Conservation (phyloP, 108 stramenopile genomes). For the Conticribra guillardii region DNA sequence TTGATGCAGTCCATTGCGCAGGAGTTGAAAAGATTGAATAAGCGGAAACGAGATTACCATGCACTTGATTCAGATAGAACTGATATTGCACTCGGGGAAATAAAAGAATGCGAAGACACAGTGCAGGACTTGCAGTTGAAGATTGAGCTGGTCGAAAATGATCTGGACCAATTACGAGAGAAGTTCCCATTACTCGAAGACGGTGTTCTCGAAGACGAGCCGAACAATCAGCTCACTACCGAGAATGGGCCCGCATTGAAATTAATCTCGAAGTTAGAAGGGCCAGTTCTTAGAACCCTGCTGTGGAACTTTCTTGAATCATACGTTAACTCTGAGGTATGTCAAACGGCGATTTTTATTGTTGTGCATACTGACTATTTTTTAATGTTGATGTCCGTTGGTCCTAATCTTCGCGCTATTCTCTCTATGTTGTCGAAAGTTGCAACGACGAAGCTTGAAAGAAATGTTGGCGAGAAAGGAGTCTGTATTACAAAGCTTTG, state of each 20-base stretch:
- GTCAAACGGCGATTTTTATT: slow-evolving; percentile 12
- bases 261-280: slow-evolving; percentile 58
- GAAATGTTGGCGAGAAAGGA: slow-evolving; percentile 60
- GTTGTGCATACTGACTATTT: no score
- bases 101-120: slow-evolving; percentile 48
- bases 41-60: slow-evolving; percentile 20
- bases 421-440: slow-evolving; percentile 15
- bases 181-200: slow-evolving; percentile 46
- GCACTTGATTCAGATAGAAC: slow-evolving; percentile 13
- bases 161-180: slow-evolving; percentile 61
- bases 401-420: neutral
- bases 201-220: slow-evolving; percentile 32
- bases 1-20: slow-evolving; percentile 71
- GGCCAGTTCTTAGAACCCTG: slow-evolving; percentile 62
- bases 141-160: slow-evolving; percentile 75
- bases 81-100: slow-evolving; percentile 10
- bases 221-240: slow-evolving; percentile 5
- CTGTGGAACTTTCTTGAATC: slow-evolving; percentile 67
- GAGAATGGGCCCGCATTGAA: slow-evolving; percentile 44
- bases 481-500: slow-evolving; percentile 64
- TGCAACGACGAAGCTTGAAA: slow-evolving; percentile 29
- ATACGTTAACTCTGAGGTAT: slow-evolving; percentile 58
- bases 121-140: slow-evolving; percentile 78
- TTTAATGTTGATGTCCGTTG: neutral
- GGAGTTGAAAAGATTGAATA: slow-evolving; percentile 61